Conservation (phyloP, 345 rosid species). For the Eucalyptus camaldulensis region DNA sequence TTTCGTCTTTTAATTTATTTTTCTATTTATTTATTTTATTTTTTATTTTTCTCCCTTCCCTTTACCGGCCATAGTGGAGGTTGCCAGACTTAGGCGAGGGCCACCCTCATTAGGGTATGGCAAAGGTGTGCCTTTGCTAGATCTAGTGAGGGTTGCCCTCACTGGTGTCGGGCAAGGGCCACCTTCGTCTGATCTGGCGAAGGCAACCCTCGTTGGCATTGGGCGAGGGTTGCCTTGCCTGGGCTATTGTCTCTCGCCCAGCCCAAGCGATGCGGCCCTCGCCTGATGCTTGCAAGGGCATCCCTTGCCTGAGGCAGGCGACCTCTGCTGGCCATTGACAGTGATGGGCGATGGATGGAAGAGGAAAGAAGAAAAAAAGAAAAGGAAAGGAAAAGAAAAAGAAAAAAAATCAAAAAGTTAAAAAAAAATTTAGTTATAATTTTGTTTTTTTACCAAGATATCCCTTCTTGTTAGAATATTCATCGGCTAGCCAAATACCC, state of each 20-base stretch:
- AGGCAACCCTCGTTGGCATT: fast-evolving
- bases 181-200: fast-evolving
- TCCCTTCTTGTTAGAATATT: too few species aligned
- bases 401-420: too few species aligned
- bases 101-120: fast-evolving
- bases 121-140: fast-evolving
- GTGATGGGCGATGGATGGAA: fast-evolving
- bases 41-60: too few species aligned
- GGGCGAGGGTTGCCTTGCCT: fast-evolving
- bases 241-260: fast-evolving
- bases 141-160: too few species aligned
- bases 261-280: fast-evolving
- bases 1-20: too few species aligned
- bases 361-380: too few species aligned
- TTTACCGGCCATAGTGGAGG: fast-evolving
- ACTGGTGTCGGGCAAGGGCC: fast-evolving
- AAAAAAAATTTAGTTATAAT: too few species aligned
- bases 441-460: too few species aligned
- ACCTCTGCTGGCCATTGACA: fast-evolving
- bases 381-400: too few species aligned
- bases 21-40: fast-evolving
- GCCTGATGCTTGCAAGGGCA: fast-evolving
- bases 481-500: fast-evolving
- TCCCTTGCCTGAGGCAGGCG: fast-evolving
- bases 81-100: fast-evolving